phyloP scores from a whole-genome alignment of 1,139 yeast genomes.

The Meyerozyma guilliermondii region DNA sequence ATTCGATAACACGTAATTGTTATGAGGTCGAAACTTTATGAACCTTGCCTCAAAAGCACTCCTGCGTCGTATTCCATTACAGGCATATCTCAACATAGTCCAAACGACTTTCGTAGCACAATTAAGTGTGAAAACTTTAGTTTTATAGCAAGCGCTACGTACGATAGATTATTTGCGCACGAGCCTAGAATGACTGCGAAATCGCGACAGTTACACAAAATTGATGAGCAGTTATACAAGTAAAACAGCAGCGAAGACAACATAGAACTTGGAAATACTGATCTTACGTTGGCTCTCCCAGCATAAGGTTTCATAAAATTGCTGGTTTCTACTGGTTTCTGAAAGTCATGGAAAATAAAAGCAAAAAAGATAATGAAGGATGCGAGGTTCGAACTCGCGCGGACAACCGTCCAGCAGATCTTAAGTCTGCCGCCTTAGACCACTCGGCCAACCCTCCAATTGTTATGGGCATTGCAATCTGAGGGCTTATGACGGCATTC shows the following conservation, averaged over 20 bases:
- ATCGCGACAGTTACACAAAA: neutral
- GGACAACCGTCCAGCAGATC: conserved; percentile 56
- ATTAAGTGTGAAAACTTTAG: too few species aligned
- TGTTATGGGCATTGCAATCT: neutral
- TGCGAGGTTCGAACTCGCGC: conserved; percentile 89
- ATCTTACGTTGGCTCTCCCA: too few species aligned
- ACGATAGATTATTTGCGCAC: too few species aligned
- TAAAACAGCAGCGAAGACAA: too few species aligned
- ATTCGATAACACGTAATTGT: neutral
- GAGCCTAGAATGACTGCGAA: neutral
- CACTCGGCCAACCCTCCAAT: conserved; percentile 53
- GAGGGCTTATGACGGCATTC: neutral
- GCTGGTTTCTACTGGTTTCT: too few species aligned
- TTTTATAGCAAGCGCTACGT: too few species aligned
- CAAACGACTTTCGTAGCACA: neutral
- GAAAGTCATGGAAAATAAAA: too few species aligned
- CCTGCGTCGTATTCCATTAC: neutral
- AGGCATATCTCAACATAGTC: neutral
- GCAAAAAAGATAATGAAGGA: conserved; percentile 53
- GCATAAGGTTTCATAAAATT: too few species aligned
- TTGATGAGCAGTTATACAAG: neutral
- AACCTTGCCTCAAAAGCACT: neutral
- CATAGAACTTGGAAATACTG: too few species aligned
- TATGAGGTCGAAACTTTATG: neutral
- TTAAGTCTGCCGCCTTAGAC: conserved; percentile 54